Evolutionary conservation across 257 asterid species (phyloP), one percentile per base, ranked within the genome.

Genomic region (Solanum lignicaule): DNA sequence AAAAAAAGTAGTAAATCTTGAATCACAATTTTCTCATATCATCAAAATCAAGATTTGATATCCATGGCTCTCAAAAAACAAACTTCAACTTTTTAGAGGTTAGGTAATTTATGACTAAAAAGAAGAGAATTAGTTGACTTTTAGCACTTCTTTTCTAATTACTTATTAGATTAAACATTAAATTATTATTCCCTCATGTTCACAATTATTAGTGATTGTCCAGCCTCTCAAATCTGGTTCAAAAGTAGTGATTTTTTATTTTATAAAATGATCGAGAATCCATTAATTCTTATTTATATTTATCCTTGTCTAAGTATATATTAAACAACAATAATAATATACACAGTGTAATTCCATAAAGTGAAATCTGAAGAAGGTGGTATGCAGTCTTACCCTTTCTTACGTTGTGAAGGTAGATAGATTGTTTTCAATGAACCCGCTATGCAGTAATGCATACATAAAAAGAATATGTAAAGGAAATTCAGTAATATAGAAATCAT

Each of bases 111-210:
- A 16, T 29, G 41, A 46, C 68, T 81, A 81, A 9, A 81, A 81
- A 46, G 69, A 46, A 46, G 85, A 46, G 85, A 81, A 43, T 16
- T 87, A 60, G 86, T 87, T 89, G 91, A 90, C 91, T 82, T 89
- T 35, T 73, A 25, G 27, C 5, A 46, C 32, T 38, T 65, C 29
- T 41, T 62, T 78, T 74, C 14, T 35, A 75, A 12, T 75, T 33
- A 73, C 6, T 35, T 11, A 73, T 11, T 75, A 36, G 13, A 76
- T 23, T 79, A 41, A 79, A 41, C 38, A 81, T 43, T 46, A 46
- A 46, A 81, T 46, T 29, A 81, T 29, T 81, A 20, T 35, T 74
- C 18, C 9, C 31, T 35, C 43, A 2, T 21, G 29, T 35, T 74
- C 82, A 74, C 16, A 35, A 35, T 35, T 33, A 33, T 74, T 33